These are phyloP conservation scores for Tausonia pullulans DNA, from an alignment of 1,284 basidiomycete genomes.

Conservation along the genomic window DNA sequence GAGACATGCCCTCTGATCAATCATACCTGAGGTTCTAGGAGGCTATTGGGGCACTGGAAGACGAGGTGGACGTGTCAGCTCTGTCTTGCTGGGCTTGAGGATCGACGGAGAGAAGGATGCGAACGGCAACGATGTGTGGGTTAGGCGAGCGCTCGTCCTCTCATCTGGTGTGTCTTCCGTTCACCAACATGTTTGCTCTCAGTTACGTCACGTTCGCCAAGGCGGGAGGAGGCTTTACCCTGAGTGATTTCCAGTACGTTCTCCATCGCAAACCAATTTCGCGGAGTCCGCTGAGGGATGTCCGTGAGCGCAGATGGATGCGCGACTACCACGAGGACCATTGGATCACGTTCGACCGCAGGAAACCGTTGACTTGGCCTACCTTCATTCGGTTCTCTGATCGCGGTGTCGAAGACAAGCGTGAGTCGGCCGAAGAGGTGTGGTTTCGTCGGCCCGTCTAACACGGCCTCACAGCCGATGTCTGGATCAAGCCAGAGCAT, in stretches of 20 bases:
- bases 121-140: slow-evolving; percentile 53
- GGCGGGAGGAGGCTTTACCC: not conserved
- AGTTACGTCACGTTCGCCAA: not conserved
- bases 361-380: slow-evolving; percentile 28
- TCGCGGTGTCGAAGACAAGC: slow-evolving; percentile 32
- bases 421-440: slow-evolving; percentile 20
- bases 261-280: slow-evolving; percentile 23
- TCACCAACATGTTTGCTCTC: not conserved
- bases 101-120: slow-evolving; percentile 38
- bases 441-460: not conserved
- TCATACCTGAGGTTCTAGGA: slow-evolving; percentile 33
- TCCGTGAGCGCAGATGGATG: slow-evolving; percentile 74
- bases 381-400: slow-evolving; percentile 25
- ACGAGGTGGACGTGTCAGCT: slow-evolving; percentile 36
- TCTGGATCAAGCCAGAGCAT: slow-evolving; percentile 34
- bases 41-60: slow-evolving; percentile 62
- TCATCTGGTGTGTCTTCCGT: not conserved
- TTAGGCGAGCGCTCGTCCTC: not conserved
- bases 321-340: slow-evolving; percentile 47
- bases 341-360: slow-evolving; percentile 33
- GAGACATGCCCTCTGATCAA: slow-evolving; percentile 6
- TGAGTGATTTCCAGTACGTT: not conserved
- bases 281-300: slow-evolving; percentile 52
- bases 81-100: slow-evolving; percentile 35
- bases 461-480: slow-evolving; percentile 29